Percentiles rank a stretch among this genome's conserved stretches.
These are phyloP conservation scores for Eimeria sp. DNA, from an alignment of 169 alveolate genomes.

Conservation along the genomic window DNA sequence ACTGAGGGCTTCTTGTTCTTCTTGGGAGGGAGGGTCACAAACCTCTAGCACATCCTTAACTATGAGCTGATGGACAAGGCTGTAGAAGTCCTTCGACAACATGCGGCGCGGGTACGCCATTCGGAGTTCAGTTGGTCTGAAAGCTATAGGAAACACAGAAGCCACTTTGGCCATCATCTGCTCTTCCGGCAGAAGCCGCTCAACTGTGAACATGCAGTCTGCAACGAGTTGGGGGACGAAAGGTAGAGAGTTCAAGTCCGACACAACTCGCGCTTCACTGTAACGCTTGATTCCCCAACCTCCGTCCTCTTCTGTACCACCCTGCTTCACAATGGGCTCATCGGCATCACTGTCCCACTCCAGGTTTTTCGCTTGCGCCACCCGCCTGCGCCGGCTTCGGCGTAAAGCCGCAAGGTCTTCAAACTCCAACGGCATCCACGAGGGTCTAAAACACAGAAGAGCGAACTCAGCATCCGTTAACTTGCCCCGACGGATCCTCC, in stretches of 20 bases:
- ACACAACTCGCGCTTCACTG: slow-evolving; percentile 80
- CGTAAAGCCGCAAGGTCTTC: slow-evolving; percentile 65
- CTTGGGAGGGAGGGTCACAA: slow-evolving; percentile 85
- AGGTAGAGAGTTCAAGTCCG: slow-evolving; percentile 85
- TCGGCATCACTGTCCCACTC: slow-evolving; percentile 84
- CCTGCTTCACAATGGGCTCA: slow-evolving; percentile 54
- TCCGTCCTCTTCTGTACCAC: slow-evolving; percentile 66
- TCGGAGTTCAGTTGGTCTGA: slow-evolving; percentile 85
- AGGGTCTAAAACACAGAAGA: slow-evolving; percentile 65
- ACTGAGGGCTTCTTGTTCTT: slow-evolving; percentile 83
- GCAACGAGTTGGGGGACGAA: slow-evolving; percentile 87
- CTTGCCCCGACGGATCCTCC: slow-evolving; percentile 80
- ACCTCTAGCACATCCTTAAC: slow-evolving; percentile 86
- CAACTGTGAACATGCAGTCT: slow-evolving; percentile 88
- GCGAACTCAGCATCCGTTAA: slow-evolving; percentile 82
- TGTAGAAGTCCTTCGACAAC: slow-evolving; percentile 77
- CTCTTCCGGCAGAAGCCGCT: slow-evolving; percentile 89
- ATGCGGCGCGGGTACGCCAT: slow-evolving; percentile 81
- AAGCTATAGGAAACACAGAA: slow-evolving; percentile 87
- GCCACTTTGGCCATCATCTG: slow-evolving; percentile 91
- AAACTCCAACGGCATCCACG: slow-evolving; percentile 75
- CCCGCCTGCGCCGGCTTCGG: slow-evolving; percentile 58
- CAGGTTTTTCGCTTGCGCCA: slow-evolving; percentile 77
- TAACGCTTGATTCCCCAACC: slow-evolving; percentile 66
- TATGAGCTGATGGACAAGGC: slow-evolving; percentile 77